Evolutionary conservation across 2,329 filamentous ascomycete species (phyloP).

Genomic region (Colletotrichum chrysophilum): DNA sequence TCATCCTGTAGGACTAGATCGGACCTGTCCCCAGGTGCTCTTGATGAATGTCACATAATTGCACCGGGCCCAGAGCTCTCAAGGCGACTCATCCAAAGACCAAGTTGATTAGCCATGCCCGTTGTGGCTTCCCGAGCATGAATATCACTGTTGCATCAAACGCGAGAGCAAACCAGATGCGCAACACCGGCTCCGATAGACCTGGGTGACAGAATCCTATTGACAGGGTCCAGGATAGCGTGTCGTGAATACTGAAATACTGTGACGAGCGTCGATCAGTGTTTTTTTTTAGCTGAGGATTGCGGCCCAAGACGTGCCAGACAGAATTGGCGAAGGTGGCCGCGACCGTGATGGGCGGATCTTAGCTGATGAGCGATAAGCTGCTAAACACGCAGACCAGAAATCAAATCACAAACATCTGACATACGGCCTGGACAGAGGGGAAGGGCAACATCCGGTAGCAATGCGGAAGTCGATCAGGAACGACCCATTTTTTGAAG

Average conservation of each 20-base stretch:
- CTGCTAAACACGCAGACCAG: not conserved
- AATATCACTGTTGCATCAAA: constrained; percentile 11
- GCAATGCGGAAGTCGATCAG: not conserved
- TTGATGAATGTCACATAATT: not conserved
- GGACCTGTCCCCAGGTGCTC: not conserved
- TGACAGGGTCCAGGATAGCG: not conserved
- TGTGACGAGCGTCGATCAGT: constrained; percentile 19
- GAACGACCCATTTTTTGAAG: not conserved
- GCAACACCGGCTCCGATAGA: not conserved
- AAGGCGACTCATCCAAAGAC: not conserved
- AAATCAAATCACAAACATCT: not conserved
- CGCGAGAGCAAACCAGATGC: not conserved
- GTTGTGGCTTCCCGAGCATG: not conserved
- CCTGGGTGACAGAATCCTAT: not conserved
- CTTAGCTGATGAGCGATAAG: not conserved
- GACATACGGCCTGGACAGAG: not conserved
- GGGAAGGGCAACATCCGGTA: not conserved
- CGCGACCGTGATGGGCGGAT: not conserved
- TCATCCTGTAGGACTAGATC: not conserved
- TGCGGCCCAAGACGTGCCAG: not conserved
- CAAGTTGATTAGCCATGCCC: not conserved
- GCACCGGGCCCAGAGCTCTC: not conserved
- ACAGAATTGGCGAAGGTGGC: not conserved
- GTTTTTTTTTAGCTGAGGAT: not conserved
- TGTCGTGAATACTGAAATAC: not conserved